Percentiles rank a stretch among this genome's conserved stretches.
phyloP scores from a whole-genome alignment of 345 rosid genomes.

The Eutrema heterophyllum region DNA sequence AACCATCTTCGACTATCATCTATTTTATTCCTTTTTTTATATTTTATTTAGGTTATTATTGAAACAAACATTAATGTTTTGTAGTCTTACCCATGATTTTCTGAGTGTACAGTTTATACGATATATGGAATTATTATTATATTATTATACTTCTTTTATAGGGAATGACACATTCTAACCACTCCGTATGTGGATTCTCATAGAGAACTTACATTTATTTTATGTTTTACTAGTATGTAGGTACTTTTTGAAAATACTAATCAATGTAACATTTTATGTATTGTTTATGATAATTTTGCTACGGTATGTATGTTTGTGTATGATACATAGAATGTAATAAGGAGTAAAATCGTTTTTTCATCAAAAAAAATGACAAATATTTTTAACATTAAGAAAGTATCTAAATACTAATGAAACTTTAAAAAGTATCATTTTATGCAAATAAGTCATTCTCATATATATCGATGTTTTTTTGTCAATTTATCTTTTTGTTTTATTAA shows the following conservation, averaged over 20 bases:
- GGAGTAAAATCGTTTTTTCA: too few relatives aligned
- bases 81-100: slow-evolving; percentile 15
- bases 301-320: too few relatives aligned
- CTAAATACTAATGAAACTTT: too few relatives aligned
- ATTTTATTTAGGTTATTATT: slow-evolving; percentile 3
- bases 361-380: too few relatives aligned
- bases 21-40: background rate
- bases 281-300: too few relatives aligned
- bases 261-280: too few relatives aligned
- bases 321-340: too few relatives aligned
- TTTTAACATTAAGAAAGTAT: too few relatives aligned
- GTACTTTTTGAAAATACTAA: too few relatives aligned
- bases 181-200: background rate
- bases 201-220: background rate
- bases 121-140: background rate
- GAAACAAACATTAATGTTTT: slow-evolving; percentile 16
- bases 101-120: slow-evolving; percentile 9
- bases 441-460: background rate
- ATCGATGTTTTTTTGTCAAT: background rate
- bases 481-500: background rate
- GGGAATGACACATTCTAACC: background rate
- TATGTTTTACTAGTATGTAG: too few relatives aligned
- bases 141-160: background rate
- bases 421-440: too few relatives aligned
- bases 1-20: slow-evolving; percentile 9